phyloP scores from a whole-genome alignment of 2,329 filamentous ascomycete species.

The Echinosphaeria canescens region DNA sequence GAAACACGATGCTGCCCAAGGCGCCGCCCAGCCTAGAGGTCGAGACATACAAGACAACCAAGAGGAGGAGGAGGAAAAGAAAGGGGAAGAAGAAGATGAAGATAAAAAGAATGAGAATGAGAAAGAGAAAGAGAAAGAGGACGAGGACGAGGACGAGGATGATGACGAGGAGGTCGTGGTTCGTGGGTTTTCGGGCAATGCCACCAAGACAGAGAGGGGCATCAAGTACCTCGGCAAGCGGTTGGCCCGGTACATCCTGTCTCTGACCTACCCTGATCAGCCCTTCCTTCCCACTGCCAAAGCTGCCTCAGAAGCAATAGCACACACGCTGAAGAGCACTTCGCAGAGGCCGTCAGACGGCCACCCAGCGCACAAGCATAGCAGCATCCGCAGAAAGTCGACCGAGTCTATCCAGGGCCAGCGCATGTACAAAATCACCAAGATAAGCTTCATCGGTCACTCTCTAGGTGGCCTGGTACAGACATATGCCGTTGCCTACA shows the following conservation, averaged over 20 bases:
- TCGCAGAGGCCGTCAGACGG: conserved; percentile 16
- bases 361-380: conserved; percentile 20
- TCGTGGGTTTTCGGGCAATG: conserved; percentile 75
- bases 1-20: conserved; percentile 1
- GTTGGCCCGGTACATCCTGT: conserved; percentile 73
- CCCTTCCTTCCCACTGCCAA: conserved; percentile 53
- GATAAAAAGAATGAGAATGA: conserved; percentile 5
- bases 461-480: conserved; percentile 80
- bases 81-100: conserved; percentile 4
- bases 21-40: too few relatives aligned
- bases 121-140: conserved; percentile 6
- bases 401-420: conserved; percentile 9
- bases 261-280: conserved; percentile 85
- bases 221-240: conserved; percentile 96
- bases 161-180: conserved; percentile 77
- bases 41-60: too few relatives aligned
- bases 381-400: conserved; percentile 22
- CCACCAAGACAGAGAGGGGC: conserved; percentile 75
- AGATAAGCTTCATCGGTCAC: conserved; percentile 87
- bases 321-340: conserved; percentile 14
- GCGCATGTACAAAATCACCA: conserved; percentile 64
- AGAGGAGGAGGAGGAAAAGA: conserved; percentile 3
- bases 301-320: conserved; percentile 19
- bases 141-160: conserved; percentile 21
- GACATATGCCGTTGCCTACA: conserved; percentile 88